Percentiles rank a stretch among this genome's conserved stretches.
phyloP scores from a whole-genome alignment of 2,329 filamentous ascomycete genomes.

The Aspergillus sojae region DNA sequence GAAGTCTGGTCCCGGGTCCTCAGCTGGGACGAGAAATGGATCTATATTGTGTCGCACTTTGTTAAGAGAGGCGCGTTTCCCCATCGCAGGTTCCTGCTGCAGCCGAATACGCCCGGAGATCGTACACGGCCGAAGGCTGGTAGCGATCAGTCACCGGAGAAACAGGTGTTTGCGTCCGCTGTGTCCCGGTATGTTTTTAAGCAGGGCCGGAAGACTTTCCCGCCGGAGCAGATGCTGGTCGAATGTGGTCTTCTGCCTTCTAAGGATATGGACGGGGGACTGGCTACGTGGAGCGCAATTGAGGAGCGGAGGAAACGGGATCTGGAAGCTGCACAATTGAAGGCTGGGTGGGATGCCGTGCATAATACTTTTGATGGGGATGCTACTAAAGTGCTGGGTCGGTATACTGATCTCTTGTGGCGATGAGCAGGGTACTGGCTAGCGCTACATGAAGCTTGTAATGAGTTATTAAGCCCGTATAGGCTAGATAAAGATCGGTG shows the following conservation, averaged over 20 bases:
- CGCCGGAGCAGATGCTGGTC: conserved; percentile 59
- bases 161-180: conserved; percentile 67
- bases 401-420: conserved; percentile 7
- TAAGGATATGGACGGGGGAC: neutral
- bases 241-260: conserved; percentile 5
- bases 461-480: neutral
- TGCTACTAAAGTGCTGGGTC: conserved; percentile 4
- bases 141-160: conserved; percentile 33
- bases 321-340: conserved; percentile 9
- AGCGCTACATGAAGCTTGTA: neutral
- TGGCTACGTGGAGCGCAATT: neutral
- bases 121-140: conserved; percentile 3
- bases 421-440: neutral
- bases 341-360: conserved; percentile 10
- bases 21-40: conserved; percentile 74
- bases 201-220: conserved; percentile 73
- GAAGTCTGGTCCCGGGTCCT: conserved; percentile 71
- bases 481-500: neutral
- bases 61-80: conserved; percentile 49
- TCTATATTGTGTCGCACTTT: conserved; percentile 72
- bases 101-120: neutral
- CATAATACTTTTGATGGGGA: conserved; percentile 11
- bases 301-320: conserved; percentile 8
- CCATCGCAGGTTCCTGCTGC: neutral
- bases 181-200: conserved; percentile 77